Conservation (phyloP, 148 eudicot genomes). For the Euryodendron excelsum region DNA sequence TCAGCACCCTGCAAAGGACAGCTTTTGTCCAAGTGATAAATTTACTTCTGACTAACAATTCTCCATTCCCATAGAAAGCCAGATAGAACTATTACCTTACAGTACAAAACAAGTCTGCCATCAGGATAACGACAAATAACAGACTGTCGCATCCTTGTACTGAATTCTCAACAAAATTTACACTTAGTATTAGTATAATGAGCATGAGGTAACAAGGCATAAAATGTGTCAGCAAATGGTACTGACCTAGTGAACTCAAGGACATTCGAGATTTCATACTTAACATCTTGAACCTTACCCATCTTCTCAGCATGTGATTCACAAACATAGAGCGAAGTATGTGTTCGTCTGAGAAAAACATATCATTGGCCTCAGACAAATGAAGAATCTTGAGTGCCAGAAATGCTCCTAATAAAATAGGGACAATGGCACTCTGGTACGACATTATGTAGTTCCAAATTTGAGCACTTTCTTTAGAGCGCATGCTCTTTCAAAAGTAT, state of each 20-base stretch:
- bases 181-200: constrained; percentile 18
- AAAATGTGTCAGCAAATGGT: constrained; percentile 10
- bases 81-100: constrained; percentile 57
- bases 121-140: constrained; percentile 91
- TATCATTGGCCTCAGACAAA: not conserved
- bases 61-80: constrained; percentile 2
- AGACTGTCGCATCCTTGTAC: constrained; percentile 95
- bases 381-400: constrained; percentile 1
- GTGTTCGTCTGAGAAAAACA: constrained; percentile 68
- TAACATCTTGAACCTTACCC: constrained; percentile 77
- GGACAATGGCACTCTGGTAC: not conserved
- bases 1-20: constrained; percentile 82
- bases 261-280: constrained; percentile 89
- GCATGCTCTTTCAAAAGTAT: not conserved
- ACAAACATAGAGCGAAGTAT: constrained; percentile 84
- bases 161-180: constrained; percentile 30
- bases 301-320: constrained; percentile 94
- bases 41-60: not conserved
- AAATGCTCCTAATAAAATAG: not conserved
- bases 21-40: constrained; percentile 5
- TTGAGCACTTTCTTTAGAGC: not conserved
- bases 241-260: constrained; percentile 93
- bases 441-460: not conserved
- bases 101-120: constrained; percentile 94
- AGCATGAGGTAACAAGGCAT: constrained; percentile 16